A percentile compares a stretch with the other conserved stretches of the same genome.
Evolutionary conservation across 2,329 filamentous ascomycete species (phyloP).

Genomic region (Blastomyces percursus): DNA sequence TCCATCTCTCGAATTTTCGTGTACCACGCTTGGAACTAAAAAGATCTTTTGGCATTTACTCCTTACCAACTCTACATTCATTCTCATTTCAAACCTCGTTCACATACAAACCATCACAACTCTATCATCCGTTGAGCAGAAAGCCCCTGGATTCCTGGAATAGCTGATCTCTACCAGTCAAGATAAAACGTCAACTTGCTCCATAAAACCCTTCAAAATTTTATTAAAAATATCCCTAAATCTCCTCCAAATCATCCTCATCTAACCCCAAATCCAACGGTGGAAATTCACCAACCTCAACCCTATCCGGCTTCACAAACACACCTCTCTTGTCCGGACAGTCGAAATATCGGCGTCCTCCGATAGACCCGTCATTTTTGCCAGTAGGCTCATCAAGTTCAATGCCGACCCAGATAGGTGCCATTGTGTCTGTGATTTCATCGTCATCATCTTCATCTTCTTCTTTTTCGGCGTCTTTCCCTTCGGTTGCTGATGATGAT

Average conservation of each 20-base stretch:
- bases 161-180: not conserved
- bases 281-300: constrained; percentile 51
- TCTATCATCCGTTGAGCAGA: not conserved
- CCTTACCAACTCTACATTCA: not conserved
- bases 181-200: not conserved
- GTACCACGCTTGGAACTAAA: not conserved
- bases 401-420: constrained; percentile 47
- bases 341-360: constrained; percentile 44
- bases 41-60: not conserved
- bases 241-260: constrained; percentile 46
- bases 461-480: not conserved
- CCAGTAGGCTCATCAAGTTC: constrained; percentile 53
- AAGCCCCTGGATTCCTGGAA: not conserved
- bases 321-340: constrained; percentile 46
- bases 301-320: constrained; percentile 52
- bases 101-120: not conserved
- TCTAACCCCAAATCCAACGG: constrained; percentile 42
- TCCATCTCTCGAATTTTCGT: not conserved
- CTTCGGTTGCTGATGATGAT: not conserved
- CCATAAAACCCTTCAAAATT: not conserved
- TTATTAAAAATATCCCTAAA: constrained; percentile 25
- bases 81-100: not conserved
- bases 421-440: constrained; percentile 8
- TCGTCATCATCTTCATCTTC: constrained; percentile 7
- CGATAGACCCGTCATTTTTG: constrained; percentile 50